Evolutionary conservation across 345 rosid species (phyloP).

Genomic region (Clarkia xantiana): DNA sequence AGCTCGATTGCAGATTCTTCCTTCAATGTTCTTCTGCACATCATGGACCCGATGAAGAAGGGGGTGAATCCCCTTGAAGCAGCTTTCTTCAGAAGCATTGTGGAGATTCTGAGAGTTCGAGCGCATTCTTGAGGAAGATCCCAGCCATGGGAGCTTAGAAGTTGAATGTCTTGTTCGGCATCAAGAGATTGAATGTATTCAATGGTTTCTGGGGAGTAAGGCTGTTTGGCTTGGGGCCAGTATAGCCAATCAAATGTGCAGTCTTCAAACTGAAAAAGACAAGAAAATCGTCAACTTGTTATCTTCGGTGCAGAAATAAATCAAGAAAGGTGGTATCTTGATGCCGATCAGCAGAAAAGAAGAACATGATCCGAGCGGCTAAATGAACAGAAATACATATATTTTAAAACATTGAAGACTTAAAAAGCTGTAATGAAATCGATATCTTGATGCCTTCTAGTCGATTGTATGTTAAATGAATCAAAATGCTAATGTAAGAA

Average conservation of each 20-base stretch:
- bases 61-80: constrained; percentile 55
- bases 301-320: too few species aligned
- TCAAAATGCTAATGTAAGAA: not conserved
- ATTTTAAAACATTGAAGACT: too few species aligned
- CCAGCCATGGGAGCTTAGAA: constrained; percentile 62
- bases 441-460: too few species aligned
- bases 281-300: too few species aligned
- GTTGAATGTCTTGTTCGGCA: constrained; percentile 48
- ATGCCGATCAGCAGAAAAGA: too few species aligned
- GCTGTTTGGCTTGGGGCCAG: constrained; percentile 80
- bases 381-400: too few species aligned
- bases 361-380: too few species aligned
- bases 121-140: constrained; percentile 36
- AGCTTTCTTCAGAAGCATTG: constrained; percentile 82
- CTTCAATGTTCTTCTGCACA: constrained; percentile 55
- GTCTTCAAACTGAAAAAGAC: constrained; percentile 58
- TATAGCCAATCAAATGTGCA: constrained; percentile 92
- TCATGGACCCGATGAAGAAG: constrained; percentile 52
- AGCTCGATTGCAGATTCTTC: constrained; percentile 51
- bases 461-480: too few species aligned
- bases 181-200: constrained; percentile 49
- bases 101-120: constrained; percentile 42
- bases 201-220: constrained; percentile 39
- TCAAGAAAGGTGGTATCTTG: too few species aligned
- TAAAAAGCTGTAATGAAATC: too few species aligned